Percentiles rank a stretch among this genome's conserved stretches.
These are phyloP conservation scores for Orbilia blumenaviensis DNA, from an alignment of 2,329 filamentous ascomycete species.

Conservation along the genomic window DNA sequence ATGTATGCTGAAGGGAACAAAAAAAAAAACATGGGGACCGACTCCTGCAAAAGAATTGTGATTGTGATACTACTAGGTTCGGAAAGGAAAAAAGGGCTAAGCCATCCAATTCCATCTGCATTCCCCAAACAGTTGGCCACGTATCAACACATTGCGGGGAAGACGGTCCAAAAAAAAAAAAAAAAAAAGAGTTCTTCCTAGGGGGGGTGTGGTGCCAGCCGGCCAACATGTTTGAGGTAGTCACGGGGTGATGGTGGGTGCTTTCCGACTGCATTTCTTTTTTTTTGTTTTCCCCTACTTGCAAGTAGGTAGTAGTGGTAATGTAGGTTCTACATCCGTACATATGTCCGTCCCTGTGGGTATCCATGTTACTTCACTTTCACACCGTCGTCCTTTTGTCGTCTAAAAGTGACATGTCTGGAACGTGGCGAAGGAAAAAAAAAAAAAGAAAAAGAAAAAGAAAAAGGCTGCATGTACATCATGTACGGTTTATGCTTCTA, in stretches of 20 bases:
- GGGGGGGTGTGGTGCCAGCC: too few species aligned
- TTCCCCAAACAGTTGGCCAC: slow-evolving; percentile 22
- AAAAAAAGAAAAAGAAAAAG: neutral
- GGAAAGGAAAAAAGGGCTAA: neutral
- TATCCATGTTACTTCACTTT: neutral
- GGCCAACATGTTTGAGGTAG: neutral
- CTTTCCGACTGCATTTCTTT: too few species aligned
- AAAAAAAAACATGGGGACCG: too few species aligned
- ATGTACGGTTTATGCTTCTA: neutral
- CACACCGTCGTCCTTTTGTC: neutral
- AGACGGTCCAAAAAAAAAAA: neutral
- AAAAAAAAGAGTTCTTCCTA: neutral
- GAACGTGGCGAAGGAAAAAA: neutral
- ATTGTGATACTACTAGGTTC: neutral
- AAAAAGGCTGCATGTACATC: neutral
- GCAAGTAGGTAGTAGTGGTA: too few species aligned
- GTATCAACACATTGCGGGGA: slow-evolving; percentile 54
- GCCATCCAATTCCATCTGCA: too few species aligned
- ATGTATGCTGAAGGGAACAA: too few species aligned
- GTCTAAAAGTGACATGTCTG: neutral
- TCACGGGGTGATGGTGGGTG: too few species aligned
- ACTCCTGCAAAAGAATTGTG: too few species aligned
- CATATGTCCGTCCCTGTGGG: too few species aligned
- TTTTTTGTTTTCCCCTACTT: too few species aligned
- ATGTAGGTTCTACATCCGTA: too few species aligned